Percentiles rank a stretch among this genome's conserved stretches.
These are phyloP conservation scores for Neopestalotiopsis sp. DNA, from an alignment of 2,329 filamentous ascomycete genomes.

Conservation along the genomic window DNA sequence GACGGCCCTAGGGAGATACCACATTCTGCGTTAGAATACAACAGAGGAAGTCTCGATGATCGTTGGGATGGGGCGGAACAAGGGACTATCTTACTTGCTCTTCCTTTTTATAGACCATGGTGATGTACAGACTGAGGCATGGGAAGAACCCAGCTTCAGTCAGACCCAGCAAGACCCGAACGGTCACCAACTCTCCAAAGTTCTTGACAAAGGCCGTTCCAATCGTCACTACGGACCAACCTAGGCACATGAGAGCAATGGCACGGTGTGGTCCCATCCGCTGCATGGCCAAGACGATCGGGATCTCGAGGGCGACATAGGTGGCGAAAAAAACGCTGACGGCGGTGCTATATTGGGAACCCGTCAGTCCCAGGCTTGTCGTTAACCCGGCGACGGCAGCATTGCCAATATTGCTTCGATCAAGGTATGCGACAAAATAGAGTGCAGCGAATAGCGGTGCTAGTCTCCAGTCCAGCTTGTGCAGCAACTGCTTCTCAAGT, in stretches of 20 bases:
- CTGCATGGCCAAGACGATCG: slow-evolving; percentile 37
- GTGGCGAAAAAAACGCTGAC: slow-evolving; percentile 3
- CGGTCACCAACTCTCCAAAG: slow-evolving; percentile 26
- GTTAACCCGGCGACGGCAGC: background rate
- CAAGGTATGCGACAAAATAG: background rate
- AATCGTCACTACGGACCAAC: slow-evolving; percentile 31
- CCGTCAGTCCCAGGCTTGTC: background rate
- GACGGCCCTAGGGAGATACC: slow-evolving; percentile 49
- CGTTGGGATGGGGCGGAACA: too few species aligned
- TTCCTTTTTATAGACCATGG: slow-evolving; percentile 66
- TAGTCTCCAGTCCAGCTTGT: background rate
- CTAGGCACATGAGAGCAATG: slow-evolving; percentile 30
- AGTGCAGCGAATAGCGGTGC: background rate
- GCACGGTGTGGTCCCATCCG: slow-evolving; percentile 35
- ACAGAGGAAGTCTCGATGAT: too few species aligned
- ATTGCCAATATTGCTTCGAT: slow-evolving; percentile 3
- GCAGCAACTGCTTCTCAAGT: background rate
- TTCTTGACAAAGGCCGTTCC: slow-evolving; percentile 28
- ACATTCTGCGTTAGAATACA: too few species aligned
- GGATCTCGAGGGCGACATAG: background rate
- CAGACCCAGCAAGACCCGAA: slow-evolving; percentile 57
- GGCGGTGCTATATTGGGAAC: slow-evolving; percentile 2
- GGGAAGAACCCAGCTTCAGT: slow-evolving; percentile 66
- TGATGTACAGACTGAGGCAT: slow-evolving; percentile 62
- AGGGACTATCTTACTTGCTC: slow-evolving; percentile 39